Conservation (phyloP, 192 early-diverging fungal genomes). For the Chytriomyces sp. region DNA sequence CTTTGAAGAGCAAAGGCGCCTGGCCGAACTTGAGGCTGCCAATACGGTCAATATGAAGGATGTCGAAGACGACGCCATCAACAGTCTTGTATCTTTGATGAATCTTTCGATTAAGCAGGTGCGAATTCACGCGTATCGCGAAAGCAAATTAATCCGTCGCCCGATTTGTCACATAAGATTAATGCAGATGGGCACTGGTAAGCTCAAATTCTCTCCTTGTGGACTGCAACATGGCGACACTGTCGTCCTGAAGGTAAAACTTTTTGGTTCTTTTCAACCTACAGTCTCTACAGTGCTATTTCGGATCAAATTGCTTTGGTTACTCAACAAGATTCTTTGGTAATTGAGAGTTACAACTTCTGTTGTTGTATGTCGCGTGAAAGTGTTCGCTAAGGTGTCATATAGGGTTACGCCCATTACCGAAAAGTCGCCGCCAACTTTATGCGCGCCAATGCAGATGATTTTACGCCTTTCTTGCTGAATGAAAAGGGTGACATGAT, state of each 20-base stretch:
- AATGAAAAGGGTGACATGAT: constrained; percentile 81
- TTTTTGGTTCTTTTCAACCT: constrained; percentile 19
- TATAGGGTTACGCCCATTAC: constrained; percentile 61
- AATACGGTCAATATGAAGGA: constrained; percentile 73
- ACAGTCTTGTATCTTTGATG: constrained; percentile 55
- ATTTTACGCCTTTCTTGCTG: constrained; percentile 88
- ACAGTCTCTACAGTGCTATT: constrained; percentile 82
- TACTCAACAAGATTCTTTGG: constrained; percentile 52
- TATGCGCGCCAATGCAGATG: constrained; percentile 78
- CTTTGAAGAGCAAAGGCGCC: constrained; percentile 67
- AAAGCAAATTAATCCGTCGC: background rate
- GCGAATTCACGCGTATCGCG: background rate
- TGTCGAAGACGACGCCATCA: constrained; percentile 72
- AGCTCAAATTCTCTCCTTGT: constrained; percentile 12
- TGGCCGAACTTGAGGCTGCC: constrained; percentile 77
- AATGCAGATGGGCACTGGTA: constrained; percentile 91
- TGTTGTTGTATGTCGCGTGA: too few species aligned
- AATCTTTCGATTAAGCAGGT: constrained; percentile 67
- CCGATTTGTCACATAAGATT: constrained; percentile 60
- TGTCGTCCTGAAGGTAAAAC: too few species aligned
- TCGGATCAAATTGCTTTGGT: constrained; percentile 69
- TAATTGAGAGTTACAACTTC: constrained; percentile 20
- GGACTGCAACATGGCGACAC: too few species aligned
- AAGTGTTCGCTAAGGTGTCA: too few species aligned
- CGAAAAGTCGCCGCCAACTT: constrained; percentile 74